Evolutionary conservation across 1,139 yeast species (phyloP).

Genomic region (Geotrichum aggregatum): DNA sequence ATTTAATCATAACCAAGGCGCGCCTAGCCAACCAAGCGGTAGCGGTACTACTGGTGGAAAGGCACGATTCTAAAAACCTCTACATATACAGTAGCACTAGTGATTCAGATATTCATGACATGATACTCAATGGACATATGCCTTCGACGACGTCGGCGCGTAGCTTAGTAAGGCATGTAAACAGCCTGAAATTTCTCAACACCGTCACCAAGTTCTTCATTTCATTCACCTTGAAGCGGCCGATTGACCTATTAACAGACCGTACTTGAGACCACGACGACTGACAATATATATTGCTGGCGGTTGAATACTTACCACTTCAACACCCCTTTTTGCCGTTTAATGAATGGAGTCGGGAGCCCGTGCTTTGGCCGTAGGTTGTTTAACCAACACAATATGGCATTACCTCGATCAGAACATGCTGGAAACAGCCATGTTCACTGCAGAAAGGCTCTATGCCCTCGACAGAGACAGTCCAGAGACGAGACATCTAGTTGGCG

Average conservation of each 20-base stretch:
- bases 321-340: background rate
- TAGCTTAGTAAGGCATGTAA: too few species aligned
- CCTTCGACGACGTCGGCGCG: too few species aligned
- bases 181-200: background rate
- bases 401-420: conserved; percentile 71
- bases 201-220: background rate
- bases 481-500: conserved; percentile 59
- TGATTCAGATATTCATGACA: too few species aligned
- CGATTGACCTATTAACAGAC: too few species aligned
- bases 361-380: conserved; percentile 9
- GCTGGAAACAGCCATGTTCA: conserved; percentile 69
- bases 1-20: conserved; percentile 12
- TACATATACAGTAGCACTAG: too few species aligned
- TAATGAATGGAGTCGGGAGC: conserved; percentile 17
- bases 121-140: too few species aligned
- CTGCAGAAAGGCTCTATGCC: conserved; percentile 70
- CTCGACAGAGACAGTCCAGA: conserved; percentile 49
- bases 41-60: background rate
- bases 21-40: conserved; percentile 5
- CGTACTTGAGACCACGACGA: too few species aligned
- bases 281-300: too few species aligned
- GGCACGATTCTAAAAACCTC: too few species aligned
- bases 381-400: conserved; percentile 42
- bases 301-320: too few species aligned
- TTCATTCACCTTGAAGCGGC: too few species aligned